Evolutionary conservation across 441 rosid species (phyloP).

Genomic region (Theobroma grandiflorum): DNA sequence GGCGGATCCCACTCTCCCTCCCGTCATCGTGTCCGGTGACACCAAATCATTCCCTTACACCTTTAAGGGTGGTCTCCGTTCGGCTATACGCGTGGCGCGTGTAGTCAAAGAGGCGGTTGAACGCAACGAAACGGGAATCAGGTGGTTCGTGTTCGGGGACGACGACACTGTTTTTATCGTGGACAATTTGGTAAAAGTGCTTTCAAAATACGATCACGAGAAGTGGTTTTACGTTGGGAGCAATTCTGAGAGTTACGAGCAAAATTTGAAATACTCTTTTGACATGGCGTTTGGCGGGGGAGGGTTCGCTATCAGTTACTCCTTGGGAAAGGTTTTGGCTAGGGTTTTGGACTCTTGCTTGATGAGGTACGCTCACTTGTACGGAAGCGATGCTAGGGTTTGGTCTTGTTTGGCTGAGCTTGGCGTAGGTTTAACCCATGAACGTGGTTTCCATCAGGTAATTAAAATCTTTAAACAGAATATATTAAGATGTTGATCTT

Average conservation of each 20-base stretch:
- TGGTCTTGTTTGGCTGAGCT: conserved; percentile 92
- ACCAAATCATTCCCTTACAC: conserved; percentile 77
- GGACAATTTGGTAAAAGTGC: conserved; percentile 71
- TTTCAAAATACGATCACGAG: conserved; percentile 80
- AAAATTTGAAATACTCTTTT: conserved; percentile 78
- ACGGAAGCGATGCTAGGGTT: conserved; percentile 84
- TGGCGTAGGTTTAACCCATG: conserved; percentile 83
- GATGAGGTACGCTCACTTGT: conserved; percentile 76
- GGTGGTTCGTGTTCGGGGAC: conserved; percentile 97
- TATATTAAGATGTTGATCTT: background rate
- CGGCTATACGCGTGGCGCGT: conserved; percentile 84
- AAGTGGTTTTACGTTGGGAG: conserved; percentile 81
- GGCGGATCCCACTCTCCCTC: conserved; percentile 61
- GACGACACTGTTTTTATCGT: conserved; percentile 90
- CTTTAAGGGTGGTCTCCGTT: conserved; percentile 73
- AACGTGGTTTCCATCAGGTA: conserved; percentile 98
- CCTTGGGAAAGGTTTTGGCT: conserved; percentile 69
- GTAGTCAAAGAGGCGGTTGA: conserved; percentile 84
- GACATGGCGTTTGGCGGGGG: conserved; percentile 96
- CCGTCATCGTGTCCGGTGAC: conserved; percentile 56
- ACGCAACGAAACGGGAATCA: conserved; percentile 52
- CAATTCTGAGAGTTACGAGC: conserved; percentile 82
- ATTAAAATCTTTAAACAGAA: background rate
- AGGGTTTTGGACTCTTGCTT: conserved; percentile 81
- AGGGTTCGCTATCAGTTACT: conserved; percentile 79